A percentile compares a stretch with the other conserved stretches of the same genome.
phyloP scores from a whole-genome alignment of 495 filamentous ascomycete species.

The Achaetomiella virescens region DNA sequence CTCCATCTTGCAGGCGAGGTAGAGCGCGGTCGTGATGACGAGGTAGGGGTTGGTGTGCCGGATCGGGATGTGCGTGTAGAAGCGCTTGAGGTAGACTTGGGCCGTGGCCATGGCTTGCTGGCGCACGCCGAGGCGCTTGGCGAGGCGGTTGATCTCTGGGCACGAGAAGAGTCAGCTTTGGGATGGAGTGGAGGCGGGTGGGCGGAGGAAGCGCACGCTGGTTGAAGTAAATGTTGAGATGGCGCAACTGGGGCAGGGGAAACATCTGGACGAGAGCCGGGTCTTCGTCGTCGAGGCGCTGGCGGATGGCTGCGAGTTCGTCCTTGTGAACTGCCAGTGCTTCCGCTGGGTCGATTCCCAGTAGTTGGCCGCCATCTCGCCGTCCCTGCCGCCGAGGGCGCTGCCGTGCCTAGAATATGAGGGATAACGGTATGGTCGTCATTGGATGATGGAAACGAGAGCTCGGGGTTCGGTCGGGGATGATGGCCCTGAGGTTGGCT shows the following conservation, averaged over 20 bases:
- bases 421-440: neutral
- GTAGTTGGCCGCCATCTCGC: conserved; percentile 84
- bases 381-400: neutral
- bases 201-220: conserved; percentile 53
- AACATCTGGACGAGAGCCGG: conserved; percentile 64
- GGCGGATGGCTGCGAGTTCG: conserved; percentile 65
- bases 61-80: conserved; percentile 87
- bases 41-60: conserved; percentile 91
- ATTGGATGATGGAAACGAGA: neutral
- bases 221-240: conserved; percentile 88
- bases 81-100: conserved; percentile 88
- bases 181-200: neutral
- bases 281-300: conserved; percentile 67
- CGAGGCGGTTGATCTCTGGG: conserved; percentile 73
- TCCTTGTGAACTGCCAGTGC: conserved; percentile 87
- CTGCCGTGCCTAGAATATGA: too few species aligned
- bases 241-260: conserved; percentile 71
- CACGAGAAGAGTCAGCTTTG: neutral
- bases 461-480: neutral
- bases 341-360: conserved; percentile 90
- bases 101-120: conserved; percentile 94
- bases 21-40: conserved; percentile 81
- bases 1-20: conserved; percentile 97
- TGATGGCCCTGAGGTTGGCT: neutral
- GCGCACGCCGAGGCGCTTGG: conserved; percentile 68